These are phyloP conservation scores for Vitis rupestris DNA, from an alignment of 164 flowering plant species.

Conservation along the genomic window DNA sequence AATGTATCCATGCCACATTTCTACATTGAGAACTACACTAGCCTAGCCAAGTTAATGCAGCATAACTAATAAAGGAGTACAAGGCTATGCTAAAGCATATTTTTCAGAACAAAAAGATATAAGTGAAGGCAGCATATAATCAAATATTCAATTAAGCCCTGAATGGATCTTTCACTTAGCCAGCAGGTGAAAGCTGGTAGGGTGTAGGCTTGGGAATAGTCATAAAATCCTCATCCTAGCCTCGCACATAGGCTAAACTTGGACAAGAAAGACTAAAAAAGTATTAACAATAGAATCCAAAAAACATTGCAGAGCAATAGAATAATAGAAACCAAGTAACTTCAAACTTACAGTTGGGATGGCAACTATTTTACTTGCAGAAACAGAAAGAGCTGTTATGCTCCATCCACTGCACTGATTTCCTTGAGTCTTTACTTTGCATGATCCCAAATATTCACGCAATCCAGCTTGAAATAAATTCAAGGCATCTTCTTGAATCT, in stretches of 20 bases:
- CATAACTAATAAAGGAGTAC: too few species aligned
- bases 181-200: too few species aligned
- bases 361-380: constrained; percentile 80
- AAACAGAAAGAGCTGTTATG: constrained; percentile 76
- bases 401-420: constrained; percentile 55
- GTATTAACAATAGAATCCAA: background rate
- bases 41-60: too few species aligned
- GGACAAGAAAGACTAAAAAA: background rate
- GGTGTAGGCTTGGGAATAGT: too few species aligned
- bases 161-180: too few species aligned
- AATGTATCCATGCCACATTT: background rate
- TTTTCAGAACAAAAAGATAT: too few species aligned
- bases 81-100: too few species aligned
- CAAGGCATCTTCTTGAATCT: constrained; percentile 85
- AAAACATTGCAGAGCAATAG: background rate
- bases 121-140: too few species aligned
- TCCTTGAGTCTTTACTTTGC: constrained; percentile 34
- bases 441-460: constrained; percentile 68
- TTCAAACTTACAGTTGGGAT: constrained; percentile 65
- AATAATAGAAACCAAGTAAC: constrained; percentile 1
- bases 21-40: too few species aligned
- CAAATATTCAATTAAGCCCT: too few species aligned
- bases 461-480: constrained; percentile 73
- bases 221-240: too few species aligned
- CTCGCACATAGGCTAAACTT: background rate